phyloP scores from a whole-genome alignment of 768 basidiomycete genomes.

The Mycena belliarum region DNA sequence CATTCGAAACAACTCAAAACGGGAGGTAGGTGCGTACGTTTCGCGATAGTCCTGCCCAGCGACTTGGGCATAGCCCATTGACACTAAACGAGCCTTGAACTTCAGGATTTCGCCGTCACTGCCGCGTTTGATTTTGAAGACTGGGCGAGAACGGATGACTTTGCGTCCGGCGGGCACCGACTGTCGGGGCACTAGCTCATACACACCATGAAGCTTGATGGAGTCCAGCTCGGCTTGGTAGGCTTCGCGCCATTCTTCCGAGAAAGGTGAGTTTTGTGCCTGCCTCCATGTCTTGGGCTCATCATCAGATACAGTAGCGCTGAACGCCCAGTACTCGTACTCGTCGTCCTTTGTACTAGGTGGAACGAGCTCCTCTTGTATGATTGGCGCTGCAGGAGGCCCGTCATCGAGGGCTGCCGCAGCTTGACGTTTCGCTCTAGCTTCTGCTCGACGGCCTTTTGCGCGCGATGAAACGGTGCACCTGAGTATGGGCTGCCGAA shows the following conservation, averaged over 20 bases:
- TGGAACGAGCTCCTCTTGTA: neutral
- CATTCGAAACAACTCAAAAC: neutral
- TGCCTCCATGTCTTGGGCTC: conserved; percentile 7
- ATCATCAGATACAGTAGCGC: neutral
- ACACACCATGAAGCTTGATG: conserved; percentile 1
- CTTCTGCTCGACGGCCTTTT: neutral
- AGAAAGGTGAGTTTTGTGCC: neutral
- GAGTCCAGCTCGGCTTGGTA: neutral
- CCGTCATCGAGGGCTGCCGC: neutral
- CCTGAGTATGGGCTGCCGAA: too few relatives aligned
- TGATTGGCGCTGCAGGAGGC: too few relatives aligned
- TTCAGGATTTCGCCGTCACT: conserved; percentile 2
- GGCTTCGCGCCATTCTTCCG: neutral
- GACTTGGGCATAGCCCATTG: conserved; percentile 2
- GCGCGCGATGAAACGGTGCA: too few relatives aligned
- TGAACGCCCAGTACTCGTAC: conserved; percentile 1
- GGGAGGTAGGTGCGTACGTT: neutral
- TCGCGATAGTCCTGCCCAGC: neutral
- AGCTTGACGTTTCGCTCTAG: neutral
- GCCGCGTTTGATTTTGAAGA: conserved; percentile 4
- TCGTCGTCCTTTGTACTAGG: neutral
- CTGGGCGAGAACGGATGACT: neutral
- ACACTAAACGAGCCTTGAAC: conserved; percentile 1
- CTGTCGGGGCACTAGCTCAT: neutral
- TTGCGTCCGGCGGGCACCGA: neutral